Evolutionary conservation across 2,329 filamentous ascomycete species (phyloP).

Genomic region (Colletotrichum zoysiae): DNA sequence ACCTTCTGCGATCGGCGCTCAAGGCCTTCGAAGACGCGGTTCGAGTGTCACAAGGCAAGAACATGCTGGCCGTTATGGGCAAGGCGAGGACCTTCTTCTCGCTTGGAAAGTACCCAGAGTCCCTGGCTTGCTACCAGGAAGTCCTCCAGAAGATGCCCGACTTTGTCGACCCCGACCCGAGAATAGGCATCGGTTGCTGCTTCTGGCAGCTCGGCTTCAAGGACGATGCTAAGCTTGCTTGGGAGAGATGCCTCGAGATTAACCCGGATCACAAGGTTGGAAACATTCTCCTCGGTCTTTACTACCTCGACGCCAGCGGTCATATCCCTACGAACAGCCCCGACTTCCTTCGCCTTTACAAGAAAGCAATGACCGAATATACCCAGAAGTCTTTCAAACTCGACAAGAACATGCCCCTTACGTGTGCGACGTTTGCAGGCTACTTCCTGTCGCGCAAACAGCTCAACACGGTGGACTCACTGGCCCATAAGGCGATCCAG

Average conservation of each 20-base stretch:
- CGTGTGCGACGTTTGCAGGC: slow-evolving; percentile 88
- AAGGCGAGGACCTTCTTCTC: slow-evolving; percentile 90
- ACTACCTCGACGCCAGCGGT: slow-evolving; percentile 88
- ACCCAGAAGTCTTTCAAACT: slow-evolving; percentile 94
- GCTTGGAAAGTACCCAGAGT: slow-evolving; percentile 86
- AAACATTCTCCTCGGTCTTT: slow-evolving; percentile 89
- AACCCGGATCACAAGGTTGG: slow-evolving; percentile 87
- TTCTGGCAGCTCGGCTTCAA: slow-evolving; percentile 97
- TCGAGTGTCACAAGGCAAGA: slow-evolving; percentile 84
- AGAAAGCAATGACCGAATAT: slow-evolving; percentile 93
- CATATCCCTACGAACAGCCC: slow-evolving; percentile 86
- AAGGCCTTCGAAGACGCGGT: slow-evolving; percentile 97
- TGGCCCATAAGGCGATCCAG: slow-evolving; percentile 94
- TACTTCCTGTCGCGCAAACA: slow-evolving; percentile 90
- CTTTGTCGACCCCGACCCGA: slow-evolving; percentile 91
- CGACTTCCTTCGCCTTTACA: slow-evolving; percentile 87
- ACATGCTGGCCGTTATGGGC: slow-evolving; percentile 92
- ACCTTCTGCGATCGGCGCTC: slow-evolving; percentile 85
- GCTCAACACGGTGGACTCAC: slow-evolving; percentile 83
- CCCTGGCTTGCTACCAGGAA: slow-evolving; percentile 87
- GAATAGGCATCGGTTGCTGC: slow-evolving; percentile 96
- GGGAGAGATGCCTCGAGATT: slow-evolving; percentile 88
- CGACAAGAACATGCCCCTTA: slow-evolving; percentile 90
- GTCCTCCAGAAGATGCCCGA: slow-evolving; percentile 88
- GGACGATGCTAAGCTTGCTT: slow-evolving; percentile 89